Evolutionary conservation across 202 grass and related monocot genomes (phyloP).

Genomic region (Tripidium arundinaceum): DNA sequence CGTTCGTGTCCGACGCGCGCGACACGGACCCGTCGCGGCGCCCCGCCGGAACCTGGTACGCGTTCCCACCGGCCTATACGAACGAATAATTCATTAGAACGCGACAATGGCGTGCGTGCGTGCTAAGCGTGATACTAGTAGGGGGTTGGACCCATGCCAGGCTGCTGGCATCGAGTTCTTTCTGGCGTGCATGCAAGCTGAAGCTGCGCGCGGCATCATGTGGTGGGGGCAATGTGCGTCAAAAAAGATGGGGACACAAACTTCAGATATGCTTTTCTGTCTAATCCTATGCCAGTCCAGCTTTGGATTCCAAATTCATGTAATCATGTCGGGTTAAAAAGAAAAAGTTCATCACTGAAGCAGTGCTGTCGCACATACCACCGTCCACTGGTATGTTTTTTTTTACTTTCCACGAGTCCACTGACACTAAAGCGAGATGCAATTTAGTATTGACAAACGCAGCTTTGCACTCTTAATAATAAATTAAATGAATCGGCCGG

Average conservation of each 20-base stretch:
- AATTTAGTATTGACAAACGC: background rate
- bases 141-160: background rate
- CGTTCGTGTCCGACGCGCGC: constrained; percentile 38
- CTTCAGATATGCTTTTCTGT: constrained; percentile 13
- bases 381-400: too few relatives aligned
- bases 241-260: constrained; percentile 19
- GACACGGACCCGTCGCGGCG: constrained; percentile 58
- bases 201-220: constrained; percentile 11
- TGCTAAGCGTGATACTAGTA: background rate
- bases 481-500: background rate
- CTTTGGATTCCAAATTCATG: constrained; percentile 21
- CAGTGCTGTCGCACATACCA: background rate
- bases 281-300: constrained; percentile 2
- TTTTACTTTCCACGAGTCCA: too few relatives aligned
- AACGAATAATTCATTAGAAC: background rate
- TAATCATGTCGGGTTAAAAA: constrained; percentile 31
- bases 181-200: background rate
- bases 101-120: constrained; percentile 9
- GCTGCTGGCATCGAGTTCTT: background rate
- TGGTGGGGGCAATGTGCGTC: constrained; percentile 11
- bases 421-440: background rate
- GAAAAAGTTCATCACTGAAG: background rate
- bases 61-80: constrained; percentile 58
- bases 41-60: constrained; percentile 63
- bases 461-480: background rate